Evolutionary conservation across 176 grass and related monocot genomes (phyloP), one percentile per base, ranked within the genome.

Genomic region (Eragrostis nindensis): DNA sequence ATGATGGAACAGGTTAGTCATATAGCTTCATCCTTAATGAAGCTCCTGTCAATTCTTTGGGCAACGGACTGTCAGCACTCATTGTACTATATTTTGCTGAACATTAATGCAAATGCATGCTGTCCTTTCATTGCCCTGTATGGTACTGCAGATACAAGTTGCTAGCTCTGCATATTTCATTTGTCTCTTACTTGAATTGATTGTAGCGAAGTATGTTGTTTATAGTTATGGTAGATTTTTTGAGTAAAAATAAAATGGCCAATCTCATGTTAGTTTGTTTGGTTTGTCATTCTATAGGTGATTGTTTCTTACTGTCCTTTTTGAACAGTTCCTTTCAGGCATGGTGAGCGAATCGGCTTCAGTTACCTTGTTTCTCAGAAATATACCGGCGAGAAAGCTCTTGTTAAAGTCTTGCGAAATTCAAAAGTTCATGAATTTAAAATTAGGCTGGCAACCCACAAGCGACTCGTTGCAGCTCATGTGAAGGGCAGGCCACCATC

Each of bases 281-380:
- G 63, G 32, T 17, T 40, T 21, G 32, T 66, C 16, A 21, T 66
- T 40, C 36, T 39, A n/a, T n/a, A n/a, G n/a, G n/a, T n/a, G n/a
- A n/a, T n/a, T n/a, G 60, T 61, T 86, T 47, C 30, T 74, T 53
- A 74, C 56, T 52, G 26, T 26, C 25, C 16, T 84, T 66, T 1
- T 17, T 69, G 53, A 83, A 48, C 77, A 98, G 96, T 98, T 68
- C 92, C 92, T 80, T 98, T 98, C 90, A 95, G 96, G 84, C 96
- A 95, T 70, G 96, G 92, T 0, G 96, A 98, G 82, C 90, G 90
- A n/a, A 98, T 98, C 79, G 90, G 96, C 64, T 98, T 98, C 79
- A 90, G 92, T 83, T 98, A 98, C 70, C 90, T 98, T 60, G 92
- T 98, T 71, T 98, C 96, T 67, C 96, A 95, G 82, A 98, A 98